Evolutionary conservation across 108 stramenopile species (phyloP), one percentile per base, ranked within the genome.

Genomic region (Pseudonitzschia delicatissima): DNA sequence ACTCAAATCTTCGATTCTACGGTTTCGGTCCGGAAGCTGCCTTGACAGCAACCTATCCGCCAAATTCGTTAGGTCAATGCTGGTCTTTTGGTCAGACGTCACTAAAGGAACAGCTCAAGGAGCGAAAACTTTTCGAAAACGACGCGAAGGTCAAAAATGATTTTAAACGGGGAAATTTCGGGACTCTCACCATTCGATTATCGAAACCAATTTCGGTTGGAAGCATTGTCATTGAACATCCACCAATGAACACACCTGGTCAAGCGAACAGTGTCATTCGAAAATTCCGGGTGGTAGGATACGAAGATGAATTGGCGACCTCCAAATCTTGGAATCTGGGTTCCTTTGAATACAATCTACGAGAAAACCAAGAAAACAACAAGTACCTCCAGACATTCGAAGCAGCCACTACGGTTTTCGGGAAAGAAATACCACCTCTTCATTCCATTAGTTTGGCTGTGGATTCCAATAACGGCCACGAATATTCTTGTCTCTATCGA

Each of bases 1-100:
- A 69, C 18, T 20, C 76, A 0, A 69, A 72, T 48, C 58, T 93
- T 18, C 71, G 82, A 12, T 93, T 90, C 45, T 90, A 90, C 59
- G 92, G 92, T 21, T 77, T 88, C 67, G 87, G 87, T 23, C 87
- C 92, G 28, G 88, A 90, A 59, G 86, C 81, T 21, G 88, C 92
- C 5, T 57, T 93, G 42, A 63, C 67, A 36, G 84, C 88, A n/a
- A 84, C 88, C 17, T 73, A 71, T 58, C 83, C 87, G 0, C 62
- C 62, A 17, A 26, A 86, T 57, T 62, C 85, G 1, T 59, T 82
- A 44, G 92, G 92, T 33, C 87, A 93, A 66, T 93, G 92, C 59
- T 93, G 92, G 92, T 82, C 92, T 4, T 89, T 92, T 52, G 50
- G 73, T 61, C 71, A 40, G 40, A 26, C 49, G 25, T 35, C 71